Evolutionary conservation across 768 basidiomycete species (phyloP), one percentile per base, ranked within the genome.

Genomic region (Naematelia aurantialba): DNA sequence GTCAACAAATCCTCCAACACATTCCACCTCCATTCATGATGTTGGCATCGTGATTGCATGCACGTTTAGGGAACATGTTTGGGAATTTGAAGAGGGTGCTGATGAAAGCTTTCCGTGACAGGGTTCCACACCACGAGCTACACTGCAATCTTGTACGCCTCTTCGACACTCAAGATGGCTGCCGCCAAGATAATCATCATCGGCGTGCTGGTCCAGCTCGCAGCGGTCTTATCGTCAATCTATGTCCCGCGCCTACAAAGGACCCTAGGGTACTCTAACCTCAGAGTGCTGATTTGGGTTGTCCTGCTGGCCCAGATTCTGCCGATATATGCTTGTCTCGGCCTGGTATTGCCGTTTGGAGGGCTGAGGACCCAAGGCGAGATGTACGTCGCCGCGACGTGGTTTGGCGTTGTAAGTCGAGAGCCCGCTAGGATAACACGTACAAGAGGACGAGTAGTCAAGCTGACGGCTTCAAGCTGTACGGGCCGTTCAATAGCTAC

Each of bases 51-150:
- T 19, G 42, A 12, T 44, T 44, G 42, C 12, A 12, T 44, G 19
- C 12, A 44, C 42, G 42, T 44, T 44, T 44, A 12, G 12, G 12
- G 12, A 44, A 12, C 12, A 44, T 19, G 42, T 44, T 44, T 19
- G 12, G 25, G 21, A 19, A 26, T 21, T 10, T 47, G n/a, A 21
- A 47, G 19, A 5, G 46, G 8, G 5, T 26, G 25, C 46, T 26
- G 34, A 21, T 39, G 4, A 3, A 14, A 19, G 8, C 26, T n/a
- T 12, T 45, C 34, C 44, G 51, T 47, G 8, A 3, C 27, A 90
- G 89, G 87, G 1, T 92, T 93, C 77, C 89, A 92, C 2, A 96
- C 93, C 0, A 87, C 96, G 47, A 91, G 91, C 0, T 89, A 89
- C 0, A 91, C 90, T 0, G 89, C 94, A 0, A 83, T 97, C 55